Evolutionary conservation across 306 rosid species (phyloP).

Genomic region (Fragaria ananassa): DNA sequence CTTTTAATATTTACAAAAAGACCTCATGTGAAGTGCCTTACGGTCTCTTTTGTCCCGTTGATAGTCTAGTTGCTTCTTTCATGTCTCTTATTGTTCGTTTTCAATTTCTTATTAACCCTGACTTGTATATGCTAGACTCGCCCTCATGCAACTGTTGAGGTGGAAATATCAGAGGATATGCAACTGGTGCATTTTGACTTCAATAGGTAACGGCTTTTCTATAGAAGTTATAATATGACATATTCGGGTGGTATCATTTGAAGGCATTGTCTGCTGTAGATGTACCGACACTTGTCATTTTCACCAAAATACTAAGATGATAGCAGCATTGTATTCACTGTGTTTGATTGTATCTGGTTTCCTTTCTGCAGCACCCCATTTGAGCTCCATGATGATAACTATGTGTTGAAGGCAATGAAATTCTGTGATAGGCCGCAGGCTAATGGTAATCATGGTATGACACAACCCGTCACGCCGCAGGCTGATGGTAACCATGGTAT

Average conservation of each 20-base stretch:
- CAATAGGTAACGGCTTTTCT: conserved; percentile 59
- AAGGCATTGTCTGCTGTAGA: neutral
- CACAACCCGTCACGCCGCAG: conserved; percentile 26
- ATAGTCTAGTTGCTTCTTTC: conserved; percentile 10
- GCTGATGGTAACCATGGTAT: conserved; percentile 33
- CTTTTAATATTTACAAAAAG: neutral
- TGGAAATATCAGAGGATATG: conserved; percentile 99
- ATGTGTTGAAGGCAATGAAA: conserved; percentile 86
- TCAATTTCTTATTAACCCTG: conserved; percentile 1
- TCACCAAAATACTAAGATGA: neutral
- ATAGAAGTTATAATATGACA: neutral
- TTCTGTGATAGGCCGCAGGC: conserved; percentile 59
- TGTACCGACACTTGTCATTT: neutral
- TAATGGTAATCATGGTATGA: conserved; percentile 31
- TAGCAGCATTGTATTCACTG: neutral
- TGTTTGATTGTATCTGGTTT: neutral
- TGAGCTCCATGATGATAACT: conserved; percentile 96
- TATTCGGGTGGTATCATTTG: neutral
- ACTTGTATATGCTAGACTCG: conserved; percentile 61
- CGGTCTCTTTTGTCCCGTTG: neutral
- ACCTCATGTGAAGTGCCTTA: neutral
- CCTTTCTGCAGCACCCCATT: conserved; percentile 78
- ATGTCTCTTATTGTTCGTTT: conserved; percentile 1
- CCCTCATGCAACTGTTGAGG: conserved; percentile 98
- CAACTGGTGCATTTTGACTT: conserved; percentile 98